Evolutionary conservation across 1,284 basidiomycete species (phyloP).

Genomic region (Porodaedalea pini): DNA sequence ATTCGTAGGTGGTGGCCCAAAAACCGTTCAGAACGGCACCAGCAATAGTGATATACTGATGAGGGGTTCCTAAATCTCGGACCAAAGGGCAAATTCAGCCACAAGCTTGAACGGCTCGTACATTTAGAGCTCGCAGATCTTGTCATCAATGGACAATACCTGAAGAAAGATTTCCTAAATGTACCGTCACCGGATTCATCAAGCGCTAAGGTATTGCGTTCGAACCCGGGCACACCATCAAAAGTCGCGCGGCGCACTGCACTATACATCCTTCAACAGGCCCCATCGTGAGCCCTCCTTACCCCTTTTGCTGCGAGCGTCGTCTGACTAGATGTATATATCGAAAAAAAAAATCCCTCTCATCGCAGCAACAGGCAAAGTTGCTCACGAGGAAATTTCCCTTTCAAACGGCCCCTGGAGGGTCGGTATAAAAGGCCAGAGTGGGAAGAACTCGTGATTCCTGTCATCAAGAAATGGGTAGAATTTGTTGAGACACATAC

Average conservation of each 20-base stretch:
- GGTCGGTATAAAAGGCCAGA: slow-evolving; percentile 54
- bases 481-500: slow-evolving; percentile 43
- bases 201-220: not conserved
- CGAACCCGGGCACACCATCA: not conserved
- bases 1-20: slow-evolving; percentile 51
- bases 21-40: too few relatives aligned
- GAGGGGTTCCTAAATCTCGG: too few relatives aligned
- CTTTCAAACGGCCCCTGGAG: slow-evolving; percentile 50
- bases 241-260: not conserved
- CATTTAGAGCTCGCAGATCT: slow-evolving; percentile 74
- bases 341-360: too few relatives aligned
- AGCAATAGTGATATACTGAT: too few relatives aligned
- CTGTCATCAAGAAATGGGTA: slow-evolving; percentile 74
- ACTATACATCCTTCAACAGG: not conserved
- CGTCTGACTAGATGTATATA: not conserved
- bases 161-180: slow-evolving; percentile 46
- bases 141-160: slow-evolving; percentile 51
- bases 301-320: too few relatives aligned
- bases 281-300: too few relatives aligned
- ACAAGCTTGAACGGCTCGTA: slow-evolving; percentile 60
- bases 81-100: too few relatives aligned
- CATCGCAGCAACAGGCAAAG: slow-evolving; percentile 43
- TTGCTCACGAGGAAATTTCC: slow-evolving; percentile 73
- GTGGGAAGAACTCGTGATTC: slow-evolving; percentile 69
- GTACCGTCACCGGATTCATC: not conserved